Conservation (phyloP, 1,284 basidiomycete species). For the Naganishia albida region DNA sequence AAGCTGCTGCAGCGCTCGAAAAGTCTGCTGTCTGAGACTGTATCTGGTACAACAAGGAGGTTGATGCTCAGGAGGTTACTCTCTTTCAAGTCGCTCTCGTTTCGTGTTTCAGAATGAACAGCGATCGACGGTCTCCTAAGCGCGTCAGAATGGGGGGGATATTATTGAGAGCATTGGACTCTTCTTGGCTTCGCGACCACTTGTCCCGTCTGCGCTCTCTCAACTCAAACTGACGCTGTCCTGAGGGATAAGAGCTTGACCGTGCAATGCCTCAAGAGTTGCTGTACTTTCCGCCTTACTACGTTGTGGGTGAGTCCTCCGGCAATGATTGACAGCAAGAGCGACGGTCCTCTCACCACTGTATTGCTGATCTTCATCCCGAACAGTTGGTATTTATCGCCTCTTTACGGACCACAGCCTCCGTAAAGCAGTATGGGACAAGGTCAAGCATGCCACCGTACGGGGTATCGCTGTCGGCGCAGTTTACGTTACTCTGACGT, state of each 20-base stretch:
- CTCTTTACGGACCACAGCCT: slow-evolving; percentile 49
- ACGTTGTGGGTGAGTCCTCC: slow-evolving; percentile 49
- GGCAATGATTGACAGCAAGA: background rate
- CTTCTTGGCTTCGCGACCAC: too few relatives aligned
- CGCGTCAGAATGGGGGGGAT: background rate
- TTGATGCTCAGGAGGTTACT: background rate
- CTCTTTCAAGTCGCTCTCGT: background rate
- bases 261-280: slow-evolving; percentile 50
- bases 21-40: background rate
- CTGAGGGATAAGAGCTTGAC: too few relatives aligned
- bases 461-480: slow-evolving; percentile 47
- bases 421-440: slow-evolving; percentile 49
- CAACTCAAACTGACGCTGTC: too few relatives aligned
- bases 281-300: slow-evolving; percentile 50
- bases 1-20: too few relatives aligned
- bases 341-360: background rate
- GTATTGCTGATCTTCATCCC: background rate
- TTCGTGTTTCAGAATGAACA: slow-evolving; percentile 19
- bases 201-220: background rate
- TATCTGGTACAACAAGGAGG: background rate
- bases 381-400: slow-evolving; percentile 35
- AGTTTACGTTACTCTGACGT: slow-evolving; percentile 45
- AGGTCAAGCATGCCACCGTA: slow-evolving; percentile 51
- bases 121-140: background rate
- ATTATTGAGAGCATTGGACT: too few relatives aligned